Evolutionary conservation across 768 basidiomycete species (phyloP), one percentile per base, ranked within the genome.

Genomic region (Chalciporus sphaerocephalus): DNA sequence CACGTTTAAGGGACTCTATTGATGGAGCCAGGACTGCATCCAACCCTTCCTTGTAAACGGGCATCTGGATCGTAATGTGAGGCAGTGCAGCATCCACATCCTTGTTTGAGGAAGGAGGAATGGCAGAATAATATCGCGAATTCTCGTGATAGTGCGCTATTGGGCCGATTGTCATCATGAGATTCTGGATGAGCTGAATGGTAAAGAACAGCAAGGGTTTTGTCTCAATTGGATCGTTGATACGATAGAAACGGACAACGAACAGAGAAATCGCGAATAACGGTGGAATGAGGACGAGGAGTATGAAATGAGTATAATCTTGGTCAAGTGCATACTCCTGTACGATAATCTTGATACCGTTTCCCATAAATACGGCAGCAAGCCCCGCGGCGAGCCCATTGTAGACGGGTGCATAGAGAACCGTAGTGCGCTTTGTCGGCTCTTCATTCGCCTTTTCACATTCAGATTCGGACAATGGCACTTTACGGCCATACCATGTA

Each of bases 401-500:
- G 18, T 64, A 64, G 3, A 62, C 6, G 0, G 62, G 46, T 16
- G 62, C 50, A 13, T 66, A 64, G 1, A 66, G 47, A 30, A 53
- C 30, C 0, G 55, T 64, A 0, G 50, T 30, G 36, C 62, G 62
- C 1, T 40, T 38, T 3, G 37, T 6, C 0, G 45, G 46, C 20
- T 65, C 53, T 30, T 40, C 44, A 4, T 38, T 35, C 0, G 44
- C 58, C 56, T 65, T 66, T 47, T 64, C 62, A 15, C 47, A 50
- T 24, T 62, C 61, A 6, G 57, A 54, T 10, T 70, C 63, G 20
- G 64, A 61, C 35, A 73, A 58, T 25, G 62, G 65, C 39, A 76
- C 65, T 63, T 75, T 79, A 50, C 70, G 69, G 10, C 83, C 81
- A 53, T 76, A 84, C 83, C 83, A 86, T 21, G 72, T 83, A 48